Evolutionary conservation across 2,329 filamentous ascomycete genomes (phyloP), one percentile per base, ranked within the genome.

Genomic region (Sarocladiaceae sp.): DNA sequence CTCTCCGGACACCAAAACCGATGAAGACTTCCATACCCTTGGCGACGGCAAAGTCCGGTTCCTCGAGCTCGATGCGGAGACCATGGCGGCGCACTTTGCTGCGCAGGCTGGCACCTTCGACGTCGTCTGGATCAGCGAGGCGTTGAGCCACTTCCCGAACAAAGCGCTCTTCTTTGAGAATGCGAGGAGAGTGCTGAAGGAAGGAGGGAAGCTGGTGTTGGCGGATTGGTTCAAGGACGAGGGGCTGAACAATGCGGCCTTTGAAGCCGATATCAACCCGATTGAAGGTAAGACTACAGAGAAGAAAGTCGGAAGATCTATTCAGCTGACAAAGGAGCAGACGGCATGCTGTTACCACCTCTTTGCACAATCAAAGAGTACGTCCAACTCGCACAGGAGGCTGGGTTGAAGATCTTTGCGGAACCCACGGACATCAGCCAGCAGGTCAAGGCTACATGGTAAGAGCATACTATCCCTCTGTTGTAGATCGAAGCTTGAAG

Each of bases 181-280:
- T 48, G 69, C 71, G 2, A 61, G 61, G 23, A 61, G 59, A 37
- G 60, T 80, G 26, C 59, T 82, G 41, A 69, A 63, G 29, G 46
- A 60, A 0, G 70, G 71, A 1, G 74, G 73, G 1, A 74, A 70
- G 56, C 56, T 82, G 34, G 74, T 77, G 3, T 60, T 82, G 44
- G 75, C 76, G 19, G 78, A 82, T 56, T 81, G 77, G 77, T 80
- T 81, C 63, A 77, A 75, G 62, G 69, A 65, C 11, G 72, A 72
- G 44, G 58, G 55, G 18, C 53, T 80, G 33, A 63, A 58, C 1
- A 60, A 69, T 48, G 58, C 65, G 46, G 59, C 68, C 46, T 68
- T 73, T 50, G 61, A 66, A 33, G 63, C 62, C 37, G 75, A 80
- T 52, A 78, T 81, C 51, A 71, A 72, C 52, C 74, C 74, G 2